Evolutionary conservation across 2,329 filamentous ascomycete genomes (phyloP), one percentile per base, ranked within the genome.

Genomic region (Ophiostoma perfectum): DNA sequence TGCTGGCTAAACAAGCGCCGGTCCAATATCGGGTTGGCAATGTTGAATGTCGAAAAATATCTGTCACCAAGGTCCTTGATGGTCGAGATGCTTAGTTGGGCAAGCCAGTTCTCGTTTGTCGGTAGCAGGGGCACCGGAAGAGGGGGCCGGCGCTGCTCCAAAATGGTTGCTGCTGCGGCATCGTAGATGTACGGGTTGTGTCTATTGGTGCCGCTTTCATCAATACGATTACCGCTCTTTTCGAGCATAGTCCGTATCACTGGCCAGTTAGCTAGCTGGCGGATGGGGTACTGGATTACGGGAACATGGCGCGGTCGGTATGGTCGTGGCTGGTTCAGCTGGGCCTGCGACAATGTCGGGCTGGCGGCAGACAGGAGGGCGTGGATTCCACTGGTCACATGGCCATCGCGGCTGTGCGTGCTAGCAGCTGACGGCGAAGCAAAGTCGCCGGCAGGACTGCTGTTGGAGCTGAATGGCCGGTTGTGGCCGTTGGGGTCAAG

Each of bases 1-100:
- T 78, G 81, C 1, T 81, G 78, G 72, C 81, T 82, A 73, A 83
- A 85, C 67, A 82, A 80, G 18, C 79, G 79, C 68, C 82, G 81
- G 71, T 85, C 83, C 66, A 85, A 78, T 36, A 84, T 79, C 0
- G 83, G 83, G 16, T 80, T 83, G 41, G 78, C 82, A 0, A 81
- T 81, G 71, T 84, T 82, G 71, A 84, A 84, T 0, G 83, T 82
- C n/a, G 80, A 77, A 72, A 85, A 85, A 70, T 83, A 85, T 0
- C 81, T 81, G 74, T 84, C 81, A 8, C 81, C 79, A n/a, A 85
- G 76, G 0, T 81, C 81, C 70, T 82, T 83, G 67, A 84, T 78
- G 55, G 81, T 78, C 0, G 81, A 78, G 44, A 84, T 73, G 8
- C 81, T 80, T 3, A 85, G 76, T 3, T 75, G 75, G 63, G 82